Conservation (phyloP, 1,139 yeast species). For the Geotrichum bryndzae region DNA sequence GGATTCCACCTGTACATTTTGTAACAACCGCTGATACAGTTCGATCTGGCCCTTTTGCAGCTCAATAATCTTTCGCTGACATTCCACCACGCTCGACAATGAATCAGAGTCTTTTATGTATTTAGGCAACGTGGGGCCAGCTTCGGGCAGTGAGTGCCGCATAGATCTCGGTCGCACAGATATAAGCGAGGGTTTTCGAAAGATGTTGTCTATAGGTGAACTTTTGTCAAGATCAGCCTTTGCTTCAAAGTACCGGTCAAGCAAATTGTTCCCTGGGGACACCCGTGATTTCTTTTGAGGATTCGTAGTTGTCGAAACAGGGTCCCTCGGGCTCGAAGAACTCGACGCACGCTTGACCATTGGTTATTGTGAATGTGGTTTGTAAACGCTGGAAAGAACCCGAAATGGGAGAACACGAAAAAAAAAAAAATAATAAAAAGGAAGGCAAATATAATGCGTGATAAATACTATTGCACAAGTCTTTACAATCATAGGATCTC, state of each 20-base stretch:
- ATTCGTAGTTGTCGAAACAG: background rate
- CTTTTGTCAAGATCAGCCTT: background rate
- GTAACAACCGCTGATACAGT: background rate
- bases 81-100: background rate
- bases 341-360: background rate
- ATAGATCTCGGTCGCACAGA: background rate
- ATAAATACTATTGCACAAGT: too few relatives aligned
- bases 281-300: background rate
- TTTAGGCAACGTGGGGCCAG: background rate
- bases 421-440: background rate
- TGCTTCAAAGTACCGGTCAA: background rate
- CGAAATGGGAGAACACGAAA: background rate
- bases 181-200: background rate
- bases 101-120: background rate
- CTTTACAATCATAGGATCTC: too few relatives aligned
- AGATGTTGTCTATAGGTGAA: background rate
- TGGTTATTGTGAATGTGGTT: background rate
- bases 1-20: background rate
- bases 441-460: too few relatives aligned
- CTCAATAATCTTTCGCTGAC: slow-evolving; percentile 11
- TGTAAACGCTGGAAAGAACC: background rate
- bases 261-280: background rate
- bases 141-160: background rate
- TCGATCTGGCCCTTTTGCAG: slow-evolving; percentile 8
- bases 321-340: background rate